These are phyloP conservation scores for Cucurbita moschata DNA, from an alignment of 306 rosid species.

Conservation along the genomic window DNA sequence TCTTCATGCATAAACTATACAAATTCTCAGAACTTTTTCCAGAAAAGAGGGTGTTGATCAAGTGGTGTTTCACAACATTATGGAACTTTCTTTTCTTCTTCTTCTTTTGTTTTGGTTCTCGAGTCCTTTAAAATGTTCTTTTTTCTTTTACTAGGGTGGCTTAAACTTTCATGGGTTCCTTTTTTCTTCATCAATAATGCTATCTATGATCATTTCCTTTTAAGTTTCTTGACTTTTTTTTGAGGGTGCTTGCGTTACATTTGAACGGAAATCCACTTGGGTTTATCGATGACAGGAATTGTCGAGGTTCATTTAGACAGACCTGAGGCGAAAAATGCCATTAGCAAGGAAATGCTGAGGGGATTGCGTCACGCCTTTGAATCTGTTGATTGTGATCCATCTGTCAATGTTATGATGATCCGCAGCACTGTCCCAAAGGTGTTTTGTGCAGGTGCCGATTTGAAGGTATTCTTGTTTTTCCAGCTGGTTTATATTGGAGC, in stretches of 20 bases:
- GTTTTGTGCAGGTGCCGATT: slow-evolving; percentile 64
- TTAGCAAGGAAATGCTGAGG: slow-evolving; percentile 59
- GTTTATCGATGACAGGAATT: slow-evolving; percentile 36
- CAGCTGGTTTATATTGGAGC: not conserved
- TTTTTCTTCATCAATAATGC: not conserved
- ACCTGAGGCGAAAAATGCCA: slow-evolving; percentile 63
- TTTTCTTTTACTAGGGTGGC: no score
- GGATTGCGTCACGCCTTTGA: slow-evolving; percentile 42
- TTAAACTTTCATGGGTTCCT: not conserved
- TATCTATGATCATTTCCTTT: not conserved
- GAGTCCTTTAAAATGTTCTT: no score
- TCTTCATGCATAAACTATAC: no score
- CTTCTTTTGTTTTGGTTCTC: no score
- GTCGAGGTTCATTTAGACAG: slow-evolving; percentile 54
- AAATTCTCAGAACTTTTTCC: no score
- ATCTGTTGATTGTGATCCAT: slow-evolving; percentile 30
- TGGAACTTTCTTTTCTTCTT: no score
- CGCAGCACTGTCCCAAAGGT: slow-evolving; percentile 60
- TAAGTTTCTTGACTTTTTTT: not conserved
- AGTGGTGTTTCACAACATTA: no score
- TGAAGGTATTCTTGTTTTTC: slow-evolving; percentile 20
- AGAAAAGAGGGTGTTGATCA: no score
- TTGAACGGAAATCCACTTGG: not conserved
- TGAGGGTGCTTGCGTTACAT: not conserved
- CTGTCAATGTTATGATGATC: slow-evolving; percentile 52